phyloP scores from a whole-genome alignment of 2,329 filamentous ascomycete genomes.

The Colletotrichum tropicale region DNA sequence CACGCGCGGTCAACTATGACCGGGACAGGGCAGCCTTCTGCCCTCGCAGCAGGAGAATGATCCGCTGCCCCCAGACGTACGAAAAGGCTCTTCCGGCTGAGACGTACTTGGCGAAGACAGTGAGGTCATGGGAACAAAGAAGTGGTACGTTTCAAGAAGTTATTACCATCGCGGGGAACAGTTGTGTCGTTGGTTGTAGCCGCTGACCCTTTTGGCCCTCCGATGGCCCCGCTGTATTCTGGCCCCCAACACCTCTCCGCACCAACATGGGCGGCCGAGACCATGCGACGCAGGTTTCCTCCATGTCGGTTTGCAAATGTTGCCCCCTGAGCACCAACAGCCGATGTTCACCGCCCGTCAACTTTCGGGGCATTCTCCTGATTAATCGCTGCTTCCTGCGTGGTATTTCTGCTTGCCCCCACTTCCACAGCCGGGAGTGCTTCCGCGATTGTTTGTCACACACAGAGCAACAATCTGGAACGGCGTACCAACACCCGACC shows the following conservation, averaged over 20 bases:
- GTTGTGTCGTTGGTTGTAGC: neutral
- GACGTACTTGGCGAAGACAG: neutral
- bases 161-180: neutral
- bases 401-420: neutral
- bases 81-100: neutral
- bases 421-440: neutral
- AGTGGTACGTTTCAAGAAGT: neutral
- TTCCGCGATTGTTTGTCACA: neutral
- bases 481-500: neutral
- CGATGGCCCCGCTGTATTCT: neutral
- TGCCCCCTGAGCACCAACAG: neutral
- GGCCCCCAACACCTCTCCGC: neutral
- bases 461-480: rapidly evolving
- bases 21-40: too few relatives aligned
- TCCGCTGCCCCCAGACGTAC: rapidly evolving
- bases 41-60: neutral
- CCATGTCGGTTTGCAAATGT: neutral
- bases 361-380: neutral
- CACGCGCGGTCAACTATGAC: rapidly evolving
- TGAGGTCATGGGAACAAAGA: neutral
- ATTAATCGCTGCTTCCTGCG: neutral
- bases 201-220: neutral
- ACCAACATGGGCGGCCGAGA: neutral
- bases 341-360: neutral
- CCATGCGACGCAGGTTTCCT: neutral